Conservation (phyloP, 2,329 filamentous ascomycete species). For the Venturia effusa region DNA sequence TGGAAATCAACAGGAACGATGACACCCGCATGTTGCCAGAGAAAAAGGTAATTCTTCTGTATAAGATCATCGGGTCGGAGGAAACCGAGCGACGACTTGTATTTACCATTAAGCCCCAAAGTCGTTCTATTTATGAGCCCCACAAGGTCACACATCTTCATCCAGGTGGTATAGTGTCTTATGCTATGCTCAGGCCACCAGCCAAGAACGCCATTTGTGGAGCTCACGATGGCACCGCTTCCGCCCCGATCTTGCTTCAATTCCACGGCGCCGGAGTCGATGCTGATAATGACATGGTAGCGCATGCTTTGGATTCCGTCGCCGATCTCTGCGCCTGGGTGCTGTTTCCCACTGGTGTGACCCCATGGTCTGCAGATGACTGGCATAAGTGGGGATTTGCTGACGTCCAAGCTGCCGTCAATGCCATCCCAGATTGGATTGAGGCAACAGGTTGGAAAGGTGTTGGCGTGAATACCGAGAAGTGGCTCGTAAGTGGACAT, state of each 20-base stretch:
- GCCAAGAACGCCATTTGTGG: constrained; percentile 27
- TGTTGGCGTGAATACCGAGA: constrained; percentile 31
- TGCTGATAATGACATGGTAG: constrained; percentile 35
- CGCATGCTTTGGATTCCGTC: constrained; percentile 37
- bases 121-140: constrained; percentile 20
- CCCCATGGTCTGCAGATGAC: constrained; percentile 49
- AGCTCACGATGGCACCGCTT: not conserved
- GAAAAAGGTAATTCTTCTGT: not conserved
- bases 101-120: not conserved
- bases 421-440: constrained; percentile 41
- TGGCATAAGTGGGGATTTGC: constrained; percentile 50
- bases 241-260: constrained; percentile 38
- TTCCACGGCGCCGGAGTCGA: constrained; percentile 49
- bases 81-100: not conserved
- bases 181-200: constrained; percentile 46
- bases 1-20: constrained; percentile 3
- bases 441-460: constrained; percentile 36
- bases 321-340: constrained; percentile 45
- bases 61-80: not conserved
- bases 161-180: constrained; percentile 43
- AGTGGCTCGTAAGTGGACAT: constrained; percentile 45
- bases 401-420: constrained; percentile 43
- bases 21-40: not conserved
- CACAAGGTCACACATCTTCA: constrained; percentile 46
- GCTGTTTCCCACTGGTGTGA: constrained; percentile 45